phyloP scores from a whole-genome alignment of 495 filamentous ascomycete species.

The Penicillium arizonense region DNA sequence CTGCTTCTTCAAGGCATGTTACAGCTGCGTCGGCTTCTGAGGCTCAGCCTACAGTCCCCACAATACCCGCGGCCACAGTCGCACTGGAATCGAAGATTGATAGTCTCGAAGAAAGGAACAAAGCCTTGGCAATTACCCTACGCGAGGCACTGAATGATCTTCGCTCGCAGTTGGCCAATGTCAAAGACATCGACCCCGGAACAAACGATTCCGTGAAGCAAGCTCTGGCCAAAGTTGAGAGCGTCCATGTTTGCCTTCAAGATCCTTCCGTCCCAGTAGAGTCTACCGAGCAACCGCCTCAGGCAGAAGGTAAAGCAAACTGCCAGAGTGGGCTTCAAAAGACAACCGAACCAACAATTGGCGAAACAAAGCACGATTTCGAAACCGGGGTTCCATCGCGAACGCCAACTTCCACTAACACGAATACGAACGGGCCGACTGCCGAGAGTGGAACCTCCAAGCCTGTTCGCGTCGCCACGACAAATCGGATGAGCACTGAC shows the following conservation, averaged over 20 bases:
- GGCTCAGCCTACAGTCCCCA: neutral
- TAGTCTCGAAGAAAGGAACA: conserved; percentile 66
- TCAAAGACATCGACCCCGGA: conserved; percentile 50
- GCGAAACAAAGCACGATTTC: neutral
- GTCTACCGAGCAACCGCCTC: conserved; percentile 1
- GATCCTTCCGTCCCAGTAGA: conserved; percentile 56
- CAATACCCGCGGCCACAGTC: conserved; percentile 11
- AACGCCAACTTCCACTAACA: neutral
- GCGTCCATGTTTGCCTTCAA: conserved; percentile 74
- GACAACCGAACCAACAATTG: neutral
- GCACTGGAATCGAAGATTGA: conserved; percentile 36
- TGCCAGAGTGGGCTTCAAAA: neutral
- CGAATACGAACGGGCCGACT: conserved; percentile 8
- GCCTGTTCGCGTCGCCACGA: conserved; percentile 10
- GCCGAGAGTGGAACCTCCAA: conserved; percentile 11
- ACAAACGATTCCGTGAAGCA: conserved; percentile 30
- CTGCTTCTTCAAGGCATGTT: neutral
- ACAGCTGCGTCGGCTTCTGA: neutral
- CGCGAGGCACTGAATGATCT: conserved; percentile 69
- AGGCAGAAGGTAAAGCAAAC: conserved; percentile 5
- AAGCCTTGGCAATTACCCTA: conserved; percentile 68
- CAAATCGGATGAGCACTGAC: conserved; percentile 3
- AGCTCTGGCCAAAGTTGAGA: conserved; percentile 70
- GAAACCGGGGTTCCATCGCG: conserved; percentile 7
- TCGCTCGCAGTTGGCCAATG: conserved; percentile 41